Conservation (phyloP, 768 basidiomycete species). For the Tulasnella sp. region DNA sequence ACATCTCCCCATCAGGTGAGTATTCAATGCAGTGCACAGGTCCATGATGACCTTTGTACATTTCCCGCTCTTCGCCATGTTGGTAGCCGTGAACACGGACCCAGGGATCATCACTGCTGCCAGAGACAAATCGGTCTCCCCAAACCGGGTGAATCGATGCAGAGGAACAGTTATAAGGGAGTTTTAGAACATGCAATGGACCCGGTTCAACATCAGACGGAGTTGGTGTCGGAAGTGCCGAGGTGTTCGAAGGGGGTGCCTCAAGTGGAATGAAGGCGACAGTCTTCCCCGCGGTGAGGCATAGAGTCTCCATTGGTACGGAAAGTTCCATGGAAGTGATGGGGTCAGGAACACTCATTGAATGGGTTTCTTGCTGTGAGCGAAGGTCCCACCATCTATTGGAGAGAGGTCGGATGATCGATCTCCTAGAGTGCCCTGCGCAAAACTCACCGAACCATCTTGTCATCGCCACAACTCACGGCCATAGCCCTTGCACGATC, state of each 20-base stretch:
- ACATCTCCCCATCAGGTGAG: conserved; percentile 95
- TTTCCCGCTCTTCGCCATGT: conserved; percentile 78
- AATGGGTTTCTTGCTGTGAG: conserved; percentile 58
- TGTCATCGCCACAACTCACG: conserved; percentile 88
- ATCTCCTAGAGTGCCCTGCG: background rate
- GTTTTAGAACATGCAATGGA: conserved; percentile 60
- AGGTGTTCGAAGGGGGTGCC: background rate
- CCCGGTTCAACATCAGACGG: conserved; percentile 27
- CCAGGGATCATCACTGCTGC: conserved; percentile 87
- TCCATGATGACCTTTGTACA: conserved; percentile 94
- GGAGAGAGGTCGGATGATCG: background rate
- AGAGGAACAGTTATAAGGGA: conserved; percentile 82
- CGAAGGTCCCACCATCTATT: conserved; percentile 94
- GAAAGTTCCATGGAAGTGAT: conserved; percentile 95
- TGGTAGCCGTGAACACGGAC: conserved; percentile 80
- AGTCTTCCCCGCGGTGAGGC: conserved; percentile 83
- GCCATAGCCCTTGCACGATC: conserved; percentile 69
- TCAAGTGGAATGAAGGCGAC: conserved; percentile 79
- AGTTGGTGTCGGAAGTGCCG: background rate
- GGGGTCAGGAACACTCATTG: conserved; percentile 59
- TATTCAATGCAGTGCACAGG: conserved; percentile 91
- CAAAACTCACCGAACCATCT: conserved; percentile 64
- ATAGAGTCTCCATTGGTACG: conserved; percentile 63
- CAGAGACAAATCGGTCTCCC: conserved; percentile 87
- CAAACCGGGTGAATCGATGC: conserved; percentile 87